Base-by-base conservation (phyloP, 441 rosid genomes). In the Flueggea neowawraea region DNA sequence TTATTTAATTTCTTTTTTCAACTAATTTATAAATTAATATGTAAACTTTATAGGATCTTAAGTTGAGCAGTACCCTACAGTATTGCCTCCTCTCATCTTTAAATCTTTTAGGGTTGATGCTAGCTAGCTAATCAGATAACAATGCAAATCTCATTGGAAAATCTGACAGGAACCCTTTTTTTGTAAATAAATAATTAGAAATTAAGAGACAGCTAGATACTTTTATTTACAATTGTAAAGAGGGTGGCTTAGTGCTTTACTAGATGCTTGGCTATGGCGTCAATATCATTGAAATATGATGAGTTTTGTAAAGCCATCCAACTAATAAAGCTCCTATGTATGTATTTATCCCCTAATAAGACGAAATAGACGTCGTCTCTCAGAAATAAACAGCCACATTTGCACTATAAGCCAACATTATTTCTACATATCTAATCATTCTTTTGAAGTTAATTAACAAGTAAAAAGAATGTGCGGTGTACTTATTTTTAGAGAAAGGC, bases 331-430 rank as follows among this genome's bases (percentile, higher is more conserved):
- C 17, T 62, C 52, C 53, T 3, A 4, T 43, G 45, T 22, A 22
- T 22, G 28, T 22, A 22, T 22, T 22, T 45, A 52, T 65, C 60
- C 60, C 10, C 55, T 54, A 69, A 59, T 52, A 60, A 62, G 76
- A 75, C 71, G 68, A 75, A 51, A n/a, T 36, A 36, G 41, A 5
- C 9, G 41, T 36, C 41, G 1, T 36, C 41, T 36, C 41, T 36
- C 41, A 36, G 41, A 36, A 5, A 36, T 5, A 5, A 36, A 36
- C 41, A 36, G 41, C 41, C 17, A 15, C 11, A 39, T 22, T 55
- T 31, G 39, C 52, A 41, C 49, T n/a, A 7, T 16, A 13, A 65
- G 0, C 54, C 55, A 60, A 48, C 11, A 8, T 36, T 36, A 31
- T 33, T 22, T 51, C 44, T 15, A 41, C 57, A 0, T 15, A 15